These are phyloP conservation scores for Dendrothele bispora DNA, from an alignment of 768 basidiomycete genomes.

Conservation along the genomic window DNA sequence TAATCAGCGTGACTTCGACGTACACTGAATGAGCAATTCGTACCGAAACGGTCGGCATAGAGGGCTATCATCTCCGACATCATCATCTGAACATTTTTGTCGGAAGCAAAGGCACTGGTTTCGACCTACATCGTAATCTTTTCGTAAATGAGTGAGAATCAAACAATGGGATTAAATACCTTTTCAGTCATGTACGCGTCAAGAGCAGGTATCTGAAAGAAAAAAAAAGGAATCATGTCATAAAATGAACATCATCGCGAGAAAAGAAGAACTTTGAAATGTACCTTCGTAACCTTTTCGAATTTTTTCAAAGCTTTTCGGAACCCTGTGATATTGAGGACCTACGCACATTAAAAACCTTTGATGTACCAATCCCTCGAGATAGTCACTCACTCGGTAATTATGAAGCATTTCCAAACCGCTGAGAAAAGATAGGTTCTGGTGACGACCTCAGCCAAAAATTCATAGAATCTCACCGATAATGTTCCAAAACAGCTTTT, in stretches of 20 bases:
- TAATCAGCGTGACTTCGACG: neutral
- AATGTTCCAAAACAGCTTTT: conserved; percentile 81
- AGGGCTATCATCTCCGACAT: conserved; percentile 75
- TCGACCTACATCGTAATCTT: conserved; percentile 50
- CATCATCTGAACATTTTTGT: conserved; percentile 59
- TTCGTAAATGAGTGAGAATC: neutral
- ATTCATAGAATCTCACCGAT: conserved; percentile 49
- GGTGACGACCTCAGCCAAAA: neutral
- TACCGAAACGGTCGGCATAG: conserved; percentile 78
- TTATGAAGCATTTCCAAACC: conserved; percentile 84
- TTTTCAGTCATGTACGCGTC: conserved; percentile 81
- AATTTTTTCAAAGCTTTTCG: conserved; percentile 86
- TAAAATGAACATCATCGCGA: neutral
- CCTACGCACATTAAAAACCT: conserved; percentile 35
- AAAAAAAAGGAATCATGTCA: neutral
- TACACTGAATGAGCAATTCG: conserved; percentile 21
- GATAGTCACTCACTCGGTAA: conserved; percentile 63
- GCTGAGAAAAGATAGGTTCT: conserved; percentile 32
- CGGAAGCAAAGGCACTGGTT: conserved; percentile 64
- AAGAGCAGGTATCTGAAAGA: conserved; percentile 61
- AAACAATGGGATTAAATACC: conserved; percentile 34
- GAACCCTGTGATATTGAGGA: conserved; percentile 89
- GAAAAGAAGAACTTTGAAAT: conserved; percentile 2
- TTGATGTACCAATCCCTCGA: neutral
- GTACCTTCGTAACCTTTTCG: conserved; percentile 72